Evolutionary conservation across 805 yeast species (phyloP), one percentile per base, ranked within the genome.

Genomic region (Candida silvatica): DNA sequence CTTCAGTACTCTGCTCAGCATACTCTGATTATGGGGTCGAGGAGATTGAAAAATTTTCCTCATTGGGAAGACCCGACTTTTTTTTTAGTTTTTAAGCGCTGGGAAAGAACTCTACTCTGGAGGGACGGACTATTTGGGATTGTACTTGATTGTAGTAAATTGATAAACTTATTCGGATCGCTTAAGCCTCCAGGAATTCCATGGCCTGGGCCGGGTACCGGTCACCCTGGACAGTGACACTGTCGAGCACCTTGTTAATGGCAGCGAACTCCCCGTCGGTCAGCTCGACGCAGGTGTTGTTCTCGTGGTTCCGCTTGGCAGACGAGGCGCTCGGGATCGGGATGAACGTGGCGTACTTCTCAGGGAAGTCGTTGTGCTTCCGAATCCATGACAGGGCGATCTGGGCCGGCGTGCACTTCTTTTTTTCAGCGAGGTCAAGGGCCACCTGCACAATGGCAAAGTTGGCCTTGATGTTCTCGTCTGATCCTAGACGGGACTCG

Each of bases 271-370:
- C 86, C 0, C 52, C 70, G n/a, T 70, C 76, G 3, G 75, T 52
- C 36, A 86, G 59, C 8, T 57, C 54, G 32, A 71, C 45, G 32
- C 54, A 55, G 17, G 63, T 58, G 43, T 71, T 62, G 58, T 85
- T 87, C 51, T 74, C 81, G 31, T 66, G 63, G 14, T 80, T 74
- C 53, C 84, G 77, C 8, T 56, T 62, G 3, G 60, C 54, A 26
- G 77, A 70, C 5, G 86, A 69, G 3, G 84, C 78, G 35, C 88
- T 79, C 16, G 96, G 95, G 52, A 87, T 81, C 23, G 95, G 94
- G 31, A 87, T 50, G 29, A 84, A 66, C 39, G 59, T 64, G 18
- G 87, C 71, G 36, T 62, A 66, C 20, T 44, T 46, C 4, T 45
- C 47, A 43, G 45, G 46, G 29, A 35, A 45, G 2, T 70, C 73